These are phyloP conservation scores for Sungouiella blattae DNA, from an alignment of 805 yeast genomes.

Conservation along the genomic window DNA sequence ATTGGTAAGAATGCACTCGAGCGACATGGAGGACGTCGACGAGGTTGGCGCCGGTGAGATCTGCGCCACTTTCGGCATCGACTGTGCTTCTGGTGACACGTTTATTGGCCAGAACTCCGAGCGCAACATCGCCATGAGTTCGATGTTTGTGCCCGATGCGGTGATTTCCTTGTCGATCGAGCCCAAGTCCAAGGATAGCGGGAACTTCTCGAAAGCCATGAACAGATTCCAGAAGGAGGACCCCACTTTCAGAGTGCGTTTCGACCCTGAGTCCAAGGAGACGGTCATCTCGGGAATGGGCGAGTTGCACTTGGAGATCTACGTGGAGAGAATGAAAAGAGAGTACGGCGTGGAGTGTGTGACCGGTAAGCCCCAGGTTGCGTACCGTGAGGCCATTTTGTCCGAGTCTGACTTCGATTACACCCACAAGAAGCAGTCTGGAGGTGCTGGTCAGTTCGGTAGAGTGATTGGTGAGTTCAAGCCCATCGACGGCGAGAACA, in stretches of 20 bases:
- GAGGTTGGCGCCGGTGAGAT: constrained; percentile 98
- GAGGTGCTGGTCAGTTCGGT: constrained; percentile 99
- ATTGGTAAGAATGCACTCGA: constrained; percentile 96
- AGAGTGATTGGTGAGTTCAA: constrained; percentile 83
- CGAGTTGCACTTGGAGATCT: constrained; percentile 93
- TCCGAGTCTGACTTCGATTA: constrained; percentile 76
- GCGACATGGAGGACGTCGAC: constrained; percentile 96
- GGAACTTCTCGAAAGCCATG: constrained; percentile 92
- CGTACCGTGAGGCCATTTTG: constrained; percentile 91
- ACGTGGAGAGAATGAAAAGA: constrained; percentile 96
- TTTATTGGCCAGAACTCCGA: constrained; percentile 74
- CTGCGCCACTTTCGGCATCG: constrained; percentile 98
- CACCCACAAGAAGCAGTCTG: constrained; percentile 96
- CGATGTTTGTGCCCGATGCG: constrained; percentile 99
- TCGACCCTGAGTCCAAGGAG: constrained; percentile 87
- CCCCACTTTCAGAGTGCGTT: constrained; percentile 94
- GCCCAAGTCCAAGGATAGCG: constrained; percentile 83
- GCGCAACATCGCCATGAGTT: constrained; percentile 82
- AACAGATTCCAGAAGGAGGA: constrained; percentile 98
- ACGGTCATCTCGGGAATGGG: constrained; percentile 98
- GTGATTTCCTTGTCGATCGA: constrained; percentile 89
- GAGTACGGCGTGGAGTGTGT: constrained; percentile 94
- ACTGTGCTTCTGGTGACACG: constrained; percentile 98
- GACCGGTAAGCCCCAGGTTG: constrained; percentile 97
- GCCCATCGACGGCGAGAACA: constrained; percentile 64